Base-by-base conservation (phyloP, 2,329 filamentous ascomycete genomes). In the Diaporthe vaccinii region DNA sequence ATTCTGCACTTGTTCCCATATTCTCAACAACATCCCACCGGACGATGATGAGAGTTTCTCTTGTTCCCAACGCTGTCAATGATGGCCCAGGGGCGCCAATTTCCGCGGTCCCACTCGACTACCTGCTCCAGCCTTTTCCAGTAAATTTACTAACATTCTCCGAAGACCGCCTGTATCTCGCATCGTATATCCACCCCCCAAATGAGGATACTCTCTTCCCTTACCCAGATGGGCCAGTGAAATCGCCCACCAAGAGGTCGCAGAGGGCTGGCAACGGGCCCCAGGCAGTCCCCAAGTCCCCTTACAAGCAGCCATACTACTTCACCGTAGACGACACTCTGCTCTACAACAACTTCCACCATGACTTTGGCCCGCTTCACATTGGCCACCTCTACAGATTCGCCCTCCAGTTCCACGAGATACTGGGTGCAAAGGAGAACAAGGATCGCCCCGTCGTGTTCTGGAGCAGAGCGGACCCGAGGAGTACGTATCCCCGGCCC, bases 381-480 rank as follows among this genome's bases (percentile, higher is more conserved):
- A 98, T 99, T 79, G 97, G 97, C 36, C 97, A 99, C 84, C 88
- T 99, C 55, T 99, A 98, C 88, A 92, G 97, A 77, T 99, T 98
- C 84, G 96, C 97, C 6, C 94, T 98, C 72, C 93, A 96, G 80
- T 95, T 99, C 82, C 97, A 99, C 82, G 96, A 98, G 80, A 95
- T 98, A 62, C 89, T 99, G 49, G 96, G 95, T 22, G 95, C 96
- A 75, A 95, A 95, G 78, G 94, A 95, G 80, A 98, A 98, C 85
- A 94, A 96, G 86, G 93, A 95, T 78, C 90, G 95, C 65, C 93
- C 95, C 2, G 95, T 99, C 75, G 96, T 98, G 12, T 98, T 99
- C 85, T 99, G 95, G 93, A 98, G 96, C 85, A 93, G 92, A 79
- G 93, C 96, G 7, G 96, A 99, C 85, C 93, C 96, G 44, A 92